Conservation (phyloP, 116 monocot genomes). For the Dioscorea cayenensis region DNA sequence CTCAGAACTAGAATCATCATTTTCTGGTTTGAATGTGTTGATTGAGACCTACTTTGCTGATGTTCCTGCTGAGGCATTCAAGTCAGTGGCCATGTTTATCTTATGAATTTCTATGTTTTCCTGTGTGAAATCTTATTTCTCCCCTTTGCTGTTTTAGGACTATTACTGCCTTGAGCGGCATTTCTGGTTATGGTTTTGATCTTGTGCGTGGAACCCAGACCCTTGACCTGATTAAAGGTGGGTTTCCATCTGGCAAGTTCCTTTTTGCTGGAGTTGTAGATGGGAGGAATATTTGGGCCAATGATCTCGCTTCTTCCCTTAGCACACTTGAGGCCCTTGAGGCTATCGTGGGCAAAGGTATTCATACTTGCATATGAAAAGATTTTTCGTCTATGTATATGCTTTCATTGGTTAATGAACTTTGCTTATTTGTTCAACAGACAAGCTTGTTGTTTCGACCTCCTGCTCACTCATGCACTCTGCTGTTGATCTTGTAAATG, state of each 20-base stretch:
- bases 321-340: conserved; percentile 43
- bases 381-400: not conserved
- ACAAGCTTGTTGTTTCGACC: conserved; percentile 71
- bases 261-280: conserved; percentile 75
- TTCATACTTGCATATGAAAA: not conserved
- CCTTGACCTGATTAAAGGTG: conserved; percentile 52
- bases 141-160: conserved; percentile 25
- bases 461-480: conserved; percentile 66
- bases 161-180: conserved; percentile 38
- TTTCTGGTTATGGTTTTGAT: conserved; percentile 65
- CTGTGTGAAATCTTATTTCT: not conserved
- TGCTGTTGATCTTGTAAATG: conserved; percentile 62
- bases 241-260: conserved; percentile 57
- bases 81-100: conserved; percentile 28
- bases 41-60: conserved; percentile 85
- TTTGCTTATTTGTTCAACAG: conserved; percentile 11
- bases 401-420: not conserved
- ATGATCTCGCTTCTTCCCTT: conserved; percentile 50
- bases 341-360: conserved; percentile 61
- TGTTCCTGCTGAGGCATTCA: conserved; percentile 54
- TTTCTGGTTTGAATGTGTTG: conserved; percentile 56
- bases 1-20: conserved; percentile 54
- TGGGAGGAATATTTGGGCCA: conserved; percentile 76
- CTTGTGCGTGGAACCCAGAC: conserved; percentile 62
- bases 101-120: not conserved